Conservation (phyloP, 176 grass and related monocot species). For the Melocanna baccifera region DNA sequence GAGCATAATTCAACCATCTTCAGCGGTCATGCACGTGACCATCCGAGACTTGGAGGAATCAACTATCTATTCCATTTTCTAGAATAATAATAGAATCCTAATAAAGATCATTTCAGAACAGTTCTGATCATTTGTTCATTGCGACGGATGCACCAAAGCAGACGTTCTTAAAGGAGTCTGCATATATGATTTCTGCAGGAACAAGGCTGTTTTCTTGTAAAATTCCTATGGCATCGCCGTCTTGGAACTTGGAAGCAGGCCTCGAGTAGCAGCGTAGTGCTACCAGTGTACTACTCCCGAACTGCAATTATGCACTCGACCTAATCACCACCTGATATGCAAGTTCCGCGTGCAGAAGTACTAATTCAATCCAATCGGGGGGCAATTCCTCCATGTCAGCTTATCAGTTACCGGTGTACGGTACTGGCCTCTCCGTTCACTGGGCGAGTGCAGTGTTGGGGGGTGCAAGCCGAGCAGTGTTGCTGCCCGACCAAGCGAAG, state of each 20-base stretch:
- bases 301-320: not conserved
- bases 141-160: not conserved
- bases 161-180: not conserved
- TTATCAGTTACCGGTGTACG: too few species aligned
- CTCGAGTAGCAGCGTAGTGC: not conserved
- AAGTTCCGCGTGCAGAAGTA: not conserved
- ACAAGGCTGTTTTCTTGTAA: not conserved
- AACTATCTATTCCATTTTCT: not conserved
- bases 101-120: too few species aligned
- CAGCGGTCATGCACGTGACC: not conserved
- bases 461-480: not conserved
- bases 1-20: not conserved
- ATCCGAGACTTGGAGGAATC: not conserved
- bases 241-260: not conserved
- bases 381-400: not conserved
- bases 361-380: not conserved
- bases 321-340: not conserved
- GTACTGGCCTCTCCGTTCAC: not conserved
- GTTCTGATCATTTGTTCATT: not conserved
- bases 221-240: not conserved
- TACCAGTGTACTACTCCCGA: not conserved
- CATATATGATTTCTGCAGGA: not conserved
- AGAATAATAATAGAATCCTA: not conserved
- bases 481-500: slow-evolving; percentile 17
- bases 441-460: not conserved